Evolutionary conservation across 2,329 filamentous ascomycete genomes (phyloP).

Genomic region (Lachnellula suecica): DNA sequence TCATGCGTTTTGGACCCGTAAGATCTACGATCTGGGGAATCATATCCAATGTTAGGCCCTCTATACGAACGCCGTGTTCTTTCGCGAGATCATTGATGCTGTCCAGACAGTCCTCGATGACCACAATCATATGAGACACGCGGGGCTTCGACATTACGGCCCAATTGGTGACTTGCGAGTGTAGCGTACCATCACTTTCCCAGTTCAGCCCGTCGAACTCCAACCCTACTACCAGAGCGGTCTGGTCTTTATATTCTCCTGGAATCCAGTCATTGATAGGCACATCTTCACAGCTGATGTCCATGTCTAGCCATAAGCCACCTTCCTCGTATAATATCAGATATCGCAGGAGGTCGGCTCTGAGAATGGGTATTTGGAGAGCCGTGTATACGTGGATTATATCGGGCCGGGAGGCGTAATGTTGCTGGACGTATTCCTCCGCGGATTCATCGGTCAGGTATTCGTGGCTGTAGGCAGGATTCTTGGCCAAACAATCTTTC

Average conservation of each 20-base stretch:
- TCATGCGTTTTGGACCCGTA: slow-evolving; percentile 28
- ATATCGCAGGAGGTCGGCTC: slow-evolving; percentile 64
- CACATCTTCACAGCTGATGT: slow-evolving; percentile 33
- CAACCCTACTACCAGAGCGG: slow-evolving; percentile 36
- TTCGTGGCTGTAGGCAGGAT: slow-evolving; percentile 53
- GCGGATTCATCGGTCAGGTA: slow-evolving; percentile 60
- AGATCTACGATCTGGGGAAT: slow-evolving; percentile 31
- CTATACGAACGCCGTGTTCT: slow-evolving; percentile 15
- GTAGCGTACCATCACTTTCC: too few species aligned
- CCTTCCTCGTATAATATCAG: slow-evolving; percentile 67
- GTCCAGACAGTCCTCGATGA: slow-evolving; percentile 29
- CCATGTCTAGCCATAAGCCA: slow-evolving; percentile 40
- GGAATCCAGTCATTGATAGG: slow-evolving; percentile 38
- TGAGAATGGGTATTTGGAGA: slow-evolving; percentile 62
- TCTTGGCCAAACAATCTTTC: slow-evolving; percentile 42
- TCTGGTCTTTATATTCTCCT: slow-evolving; percentile 25
- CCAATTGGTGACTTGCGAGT: slow-evolving; percentile 31
- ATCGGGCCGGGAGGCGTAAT: slow-evolving; percentile 65
- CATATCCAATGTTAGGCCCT: slow-evolving; percentile 21
- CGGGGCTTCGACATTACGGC: slow-evolving; percentile 29
- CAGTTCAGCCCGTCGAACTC: too few species aligned
- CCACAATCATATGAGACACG: slow-evolving; percentile 22
- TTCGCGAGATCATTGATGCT: slow-evolving; percentile 12
- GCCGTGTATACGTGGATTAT: slow-evolving; percentile 59
- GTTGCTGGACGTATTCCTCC: slow-evolving; percentile 61